phyloP scores from a whole-genome alignment of 1,139 yeast species.

The Suhomyces bribrorum region DNA sequence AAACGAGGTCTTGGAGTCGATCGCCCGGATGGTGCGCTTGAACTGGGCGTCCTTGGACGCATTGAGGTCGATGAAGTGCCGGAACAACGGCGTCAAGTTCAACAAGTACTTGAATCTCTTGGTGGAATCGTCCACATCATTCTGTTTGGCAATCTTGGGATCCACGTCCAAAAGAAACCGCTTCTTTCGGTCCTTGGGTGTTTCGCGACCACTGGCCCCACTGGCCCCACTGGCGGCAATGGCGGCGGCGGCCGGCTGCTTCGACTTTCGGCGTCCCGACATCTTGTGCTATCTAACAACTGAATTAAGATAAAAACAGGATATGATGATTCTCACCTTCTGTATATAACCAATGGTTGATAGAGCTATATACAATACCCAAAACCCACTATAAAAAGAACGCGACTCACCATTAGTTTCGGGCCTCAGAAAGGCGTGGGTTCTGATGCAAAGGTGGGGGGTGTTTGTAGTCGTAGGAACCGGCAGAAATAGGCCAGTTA shows the following conservation, averaged over 20 bases:
- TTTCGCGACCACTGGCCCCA: constrained; percentile 6
- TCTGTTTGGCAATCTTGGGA: constrained; percentile 54
- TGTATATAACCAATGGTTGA: too few species aligned
- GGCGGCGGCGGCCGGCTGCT: not conserved
- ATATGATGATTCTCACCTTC: too few species aligned
- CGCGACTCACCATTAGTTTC: too few species aligned
- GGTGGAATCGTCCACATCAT: constrained; percentile 70
- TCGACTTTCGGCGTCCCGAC: not conserved
- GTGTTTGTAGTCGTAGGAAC: too few species aligned
- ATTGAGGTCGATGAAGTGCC: constrained; percentile 82
- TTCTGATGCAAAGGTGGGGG: too few species aligned
- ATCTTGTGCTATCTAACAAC: too few species aligned
- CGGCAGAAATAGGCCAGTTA: too few species aligned
- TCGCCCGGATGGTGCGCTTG: constrained; percentile 54
- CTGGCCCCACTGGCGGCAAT: too few species aligned
- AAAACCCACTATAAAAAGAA: too few species aligned
- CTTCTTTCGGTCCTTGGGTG: constrained; percentile 31
- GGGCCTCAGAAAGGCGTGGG: too few species aligned
- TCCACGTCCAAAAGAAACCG: constrained; percentile 53
- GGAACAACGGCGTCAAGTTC: constrained; percentile 80
- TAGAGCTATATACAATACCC: too few species aligned
- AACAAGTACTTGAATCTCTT: constrained; percentile 78
- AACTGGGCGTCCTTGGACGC: constrained; percentile 75
- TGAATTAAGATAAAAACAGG: too few species aligned
- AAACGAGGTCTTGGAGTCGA: constrained; percentile 44